These are phyloP conservation scores for Tylopilus sp. DNA, from an alignment of 768 basidiomycete species.

Conservation along the genomic window DNA sequence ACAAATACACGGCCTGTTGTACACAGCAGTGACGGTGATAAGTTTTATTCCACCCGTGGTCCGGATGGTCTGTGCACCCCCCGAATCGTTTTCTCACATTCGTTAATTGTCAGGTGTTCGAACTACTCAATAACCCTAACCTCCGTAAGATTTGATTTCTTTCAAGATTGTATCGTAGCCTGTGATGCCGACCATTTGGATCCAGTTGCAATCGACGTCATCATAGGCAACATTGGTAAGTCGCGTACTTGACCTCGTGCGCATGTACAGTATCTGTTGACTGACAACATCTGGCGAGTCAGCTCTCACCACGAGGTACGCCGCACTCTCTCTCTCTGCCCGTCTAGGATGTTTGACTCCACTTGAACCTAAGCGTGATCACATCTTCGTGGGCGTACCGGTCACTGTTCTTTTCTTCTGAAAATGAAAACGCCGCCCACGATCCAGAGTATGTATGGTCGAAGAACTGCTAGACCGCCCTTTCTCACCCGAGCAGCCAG, in stretches of 20 bases:
- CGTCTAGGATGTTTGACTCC: not conserved
- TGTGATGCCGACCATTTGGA: not conserved
- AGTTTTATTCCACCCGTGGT: slow-evolving; percentile 6
- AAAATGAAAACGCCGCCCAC: not conserved
- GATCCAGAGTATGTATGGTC: not conserved
- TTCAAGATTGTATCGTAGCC: not conserved
- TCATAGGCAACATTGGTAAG: slow-evolving; percentile 4
- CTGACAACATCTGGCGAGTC: not conserved
- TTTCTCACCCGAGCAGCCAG: not conserved
- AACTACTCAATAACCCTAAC: not conserved
- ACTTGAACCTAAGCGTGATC: not conserved
- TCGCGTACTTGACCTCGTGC: not conserved
- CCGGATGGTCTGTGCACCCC: not conserved
- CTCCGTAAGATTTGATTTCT: slow-evolving; percentile 3
- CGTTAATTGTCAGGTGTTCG: slow-evolving; percentile 1
- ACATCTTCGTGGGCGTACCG: slow-evolving; percentile 12
- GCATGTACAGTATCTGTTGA: too few relatives aligned
- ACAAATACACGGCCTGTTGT: slow-evolving; percentile 13
- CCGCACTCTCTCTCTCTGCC: not conserved
- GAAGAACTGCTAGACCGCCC: not conserved
- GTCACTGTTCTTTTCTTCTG: not conserved
- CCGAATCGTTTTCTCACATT: not conserved
- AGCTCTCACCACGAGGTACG: slow-evolving; percentile 11
- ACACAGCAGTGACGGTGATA: slow-evolving; percentile 8
- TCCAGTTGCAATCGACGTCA: not conserved